Evolutionary conservation across 768 basidiomycete species (phyloP).

Genomic region (Cyclocybe aegerita): DNA sequence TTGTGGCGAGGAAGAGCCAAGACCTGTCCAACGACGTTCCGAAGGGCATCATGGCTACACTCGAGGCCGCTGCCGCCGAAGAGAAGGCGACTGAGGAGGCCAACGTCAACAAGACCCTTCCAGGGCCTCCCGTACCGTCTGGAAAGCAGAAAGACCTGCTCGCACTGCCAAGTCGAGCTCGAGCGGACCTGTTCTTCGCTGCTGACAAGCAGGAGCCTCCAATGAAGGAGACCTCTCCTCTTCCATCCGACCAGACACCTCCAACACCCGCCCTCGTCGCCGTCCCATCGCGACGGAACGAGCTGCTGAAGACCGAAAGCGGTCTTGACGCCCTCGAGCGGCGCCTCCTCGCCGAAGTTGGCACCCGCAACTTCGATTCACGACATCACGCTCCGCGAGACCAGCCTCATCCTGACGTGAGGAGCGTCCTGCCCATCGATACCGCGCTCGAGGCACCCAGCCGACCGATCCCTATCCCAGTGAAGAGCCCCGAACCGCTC

Average conservation of each 20-base stretch:
- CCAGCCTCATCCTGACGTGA: slow-evolving; percentile 30
- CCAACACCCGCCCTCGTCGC: slow-evolving; percentile 56
- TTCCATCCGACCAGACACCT: slow-evolving; percentile 37
- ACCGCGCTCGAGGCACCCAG: slow-evolving; percentile 7
- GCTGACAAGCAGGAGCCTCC: slow-evolving; percentile 4
- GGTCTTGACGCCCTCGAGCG: slow-evolving; percentile 76
- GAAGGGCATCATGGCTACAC: slow-evolving; percentile 14
- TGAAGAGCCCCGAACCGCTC: slow-evolving; percentile 33
- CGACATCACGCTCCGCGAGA: slow-evolving; percentile 10
- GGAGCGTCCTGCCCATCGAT: slow-evolving; percentile 29
- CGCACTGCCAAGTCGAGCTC: slow-evolving; percentile 27
- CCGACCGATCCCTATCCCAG: slow-evolving; percentile 34
- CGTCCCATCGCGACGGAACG: slow-evolving; percentile 15
- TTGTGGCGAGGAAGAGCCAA: slow-evolving; percentile 36
- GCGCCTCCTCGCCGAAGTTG: slow-evolving; percentile 68
- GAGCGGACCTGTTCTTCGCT: slow-evolving; percentile 17
- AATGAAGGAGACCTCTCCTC: slow-evolving; percentile 16
- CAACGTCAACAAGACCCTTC: slow-evolving; percentile 57
- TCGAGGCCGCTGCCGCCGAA: slow-evolving; percentile 4
- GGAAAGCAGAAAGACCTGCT: slow-evolving; percentile 31
- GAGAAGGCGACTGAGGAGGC: slow-evolving; percentile 3
- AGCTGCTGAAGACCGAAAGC: slow-evolving; percentile 34
- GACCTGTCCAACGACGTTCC: slow-evolving; percentile 42
- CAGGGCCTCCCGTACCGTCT: slow-evolving; percentile 54
- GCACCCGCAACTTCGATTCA: slow-evolving; percentile 53